Conservation (phyloP, 192 early-diverging fungal species). For the Diversispora eburnea region DNA sequence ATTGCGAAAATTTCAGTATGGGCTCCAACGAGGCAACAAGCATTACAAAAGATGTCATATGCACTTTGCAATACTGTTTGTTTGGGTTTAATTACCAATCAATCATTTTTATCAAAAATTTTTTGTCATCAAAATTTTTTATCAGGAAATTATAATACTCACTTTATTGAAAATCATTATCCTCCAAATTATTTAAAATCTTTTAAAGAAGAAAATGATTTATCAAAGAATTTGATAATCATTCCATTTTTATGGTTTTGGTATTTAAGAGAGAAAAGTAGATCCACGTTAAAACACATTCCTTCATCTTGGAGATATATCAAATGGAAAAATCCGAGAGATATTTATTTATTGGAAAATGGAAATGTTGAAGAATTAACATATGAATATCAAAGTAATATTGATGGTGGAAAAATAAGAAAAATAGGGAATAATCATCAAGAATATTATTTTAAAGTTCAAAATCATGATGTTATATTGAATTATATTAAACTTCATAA, state of each 20-base stretch:
- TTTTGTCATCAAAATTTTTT: conserved; percentile 78
- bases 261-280: conserved; percentile 42
- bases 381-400: conserved; percentile 40
- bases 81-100: conserved; percentile 58
- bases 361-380: conserved; percentile 41
- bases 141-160: conserved; percentile 43
- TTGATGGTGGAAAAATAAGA: conserved; percentile 27
- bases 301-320: conserved; percentile 51
- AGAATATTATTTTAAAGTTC: conserved; percentile 42
- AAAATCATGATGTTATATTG: too few relatives aligned
- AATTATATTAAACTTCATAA: not conserved
- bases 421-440: conserved; percentile 40
- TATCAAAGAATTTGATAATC: conserved; percentile 45
- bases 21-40: conserved; percentile 64
- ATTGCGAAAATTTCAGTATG: conserved; percentile 90
- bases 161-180: not conserved
- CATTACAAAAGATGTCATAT: conserved; percentile 71
- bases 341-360: conserved; percentile 36
- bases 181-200: not conserved
- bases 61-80: conserved; percentile 60
- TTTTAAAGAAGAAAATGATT: conserved; percentile 34
- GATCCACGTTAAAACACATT: conserved; percentile 42
- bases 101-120: conserved; percentile 50
- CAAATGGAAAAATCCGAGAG: conserved; percentile 41
- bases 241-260: conserved; percentile 51